These are phyloP conservation scores for Myxozyma lipomycoides DNA, from an alignment of 805 yeast genomes.

Conservation along the genomic window DNA sequence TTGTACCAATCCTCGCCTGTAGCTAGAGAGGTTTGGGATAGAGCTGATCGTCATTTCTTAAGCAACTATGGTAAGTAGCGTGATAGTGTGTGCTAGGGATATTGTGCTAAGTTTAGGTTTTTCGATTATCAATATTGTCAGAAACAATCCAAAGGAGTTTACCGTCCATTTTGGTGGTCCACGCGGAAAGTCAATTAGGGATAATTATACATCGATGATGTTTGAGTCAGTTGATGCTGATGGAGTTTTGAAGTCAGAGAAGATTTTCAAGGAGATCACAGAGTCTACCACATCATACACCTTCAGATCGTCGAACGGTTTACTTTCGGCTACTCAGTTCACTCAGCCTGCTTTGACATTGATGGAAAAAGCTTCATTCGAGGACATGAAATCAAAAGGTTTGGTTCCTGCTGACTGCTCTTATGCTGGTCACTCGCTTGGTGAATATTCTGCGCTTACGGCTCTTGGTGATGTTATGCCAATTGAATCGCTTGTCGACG, in stretches of 20 bases:
- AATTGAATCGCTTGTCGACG: constrained; percentile 56
- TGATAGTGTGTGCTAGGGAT: neutral
- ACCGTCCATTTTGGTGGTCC: constrained; percentile 98
- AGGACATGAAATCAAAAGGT: constrained; percentile 94
- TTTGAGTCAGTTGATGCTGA: constrained; percentile 88
- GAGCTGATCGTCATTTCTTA: constrained; percentile 91
- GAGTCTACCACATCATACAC: constrained; percentile 79
- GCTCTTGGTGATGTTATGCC: constrained; percentile 99
- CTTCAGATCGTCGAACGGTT: constrained; percentile 88
- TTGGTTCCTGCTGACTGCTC: constrained; percentile 87
- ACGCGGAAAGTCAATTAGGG: constrained; percentile 84
- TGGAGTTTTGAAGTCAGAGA: constrained; percentile 82
- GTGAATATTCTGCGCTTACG: constrained; percentile 97
- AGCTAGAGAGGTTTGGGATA: constrained; percentile 95
- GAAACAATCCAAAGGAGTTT: constrained; percentile 90
- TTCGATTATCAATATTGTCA: constrained; percentile 92
- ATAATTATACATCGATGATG: constrained; percentile 94
- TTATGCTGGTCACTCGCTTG: constrained; percentile 99
- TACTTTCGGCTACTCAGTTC: constrained; percentile 95
- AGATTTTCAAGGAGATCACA: constrained; percentile 89
- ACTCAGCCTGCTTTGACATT: constrained; percentile 98
- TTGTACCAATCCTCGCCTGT: constrained; percentile 84
- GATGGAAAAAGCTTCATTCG: constrained; percentile 99
- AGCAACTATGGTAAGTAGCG: constrained; percentile 53
- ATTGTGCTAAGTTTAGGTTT: constrained; percentile 54